Evolutionary conservation across 2,329 filamentous ascomycete genomes (phyloP).

Genomic region (Knoxdaviesia proteae): DNA sequence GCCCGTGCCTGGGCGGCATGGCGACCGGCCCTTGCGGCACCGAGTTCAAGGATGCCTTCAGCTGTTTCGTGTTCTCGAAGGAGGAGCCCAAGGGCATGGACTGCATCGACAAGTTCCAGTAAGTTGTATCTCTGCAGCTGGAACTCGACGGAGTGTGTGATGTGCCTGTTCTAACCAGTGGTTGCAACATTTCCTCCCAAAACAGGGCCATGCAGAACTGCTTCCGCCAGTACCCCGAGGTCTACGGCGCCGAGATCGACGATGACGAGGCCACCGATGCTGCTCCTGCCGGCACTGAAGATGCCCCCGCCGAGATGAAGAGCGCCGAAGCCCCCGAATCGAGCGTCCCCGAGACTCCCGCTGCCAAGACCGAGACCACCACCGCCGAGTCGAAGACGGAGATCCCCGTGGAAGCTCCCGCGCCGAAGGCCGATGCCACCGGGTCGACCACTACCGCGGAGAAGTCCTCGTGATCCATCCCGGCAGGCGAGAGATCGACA

Average conservation of each 20-base stretch:
- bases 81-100: conserved; percentile 96
- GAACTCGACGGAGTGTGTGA: background rate
- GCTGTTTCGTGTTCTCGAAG: conserved; percentile 90
- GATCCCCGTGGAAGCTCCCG: background rate
- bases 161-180: background rate
- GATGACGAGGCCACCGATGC: conserved; percentile 39
- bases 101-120: conserved; percentile 96
- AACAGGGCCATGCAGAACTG: conserved; percentile 87
- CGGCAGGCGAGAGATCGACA: too few relatives aligned
- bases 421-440: too few relatives aligned
- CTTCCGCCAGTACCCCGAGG: conserved; percentile 78
- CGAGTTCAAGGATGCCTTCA: conserved; percentile 88
- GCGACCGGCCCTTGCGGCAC: conserved; percentile 87
- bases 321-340: conserved; percentile 1
- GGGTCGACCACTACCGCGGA: too few relatives aligned
- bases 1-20: conserved; percentile 93
- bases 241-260: conserved; percentile 76
- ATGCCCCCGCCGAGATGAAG: conserved; percentile 7
- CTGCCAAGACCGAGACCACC: conserved; percentile 5
- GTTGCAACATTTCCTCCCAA: conserved; percentile 10
- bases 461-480: too few relatives aligned
- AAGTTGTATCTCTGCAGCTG: conserved; percentile 16
- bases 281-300: conserved; percentile 9
- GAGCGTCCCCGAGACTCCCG: background rate
- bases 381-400: conserved; percentile 1